Evolutionary conservation across 495 filamentous ascomycete species (phyloP).

Genomic region (Acidomyces sp.): DNA sequence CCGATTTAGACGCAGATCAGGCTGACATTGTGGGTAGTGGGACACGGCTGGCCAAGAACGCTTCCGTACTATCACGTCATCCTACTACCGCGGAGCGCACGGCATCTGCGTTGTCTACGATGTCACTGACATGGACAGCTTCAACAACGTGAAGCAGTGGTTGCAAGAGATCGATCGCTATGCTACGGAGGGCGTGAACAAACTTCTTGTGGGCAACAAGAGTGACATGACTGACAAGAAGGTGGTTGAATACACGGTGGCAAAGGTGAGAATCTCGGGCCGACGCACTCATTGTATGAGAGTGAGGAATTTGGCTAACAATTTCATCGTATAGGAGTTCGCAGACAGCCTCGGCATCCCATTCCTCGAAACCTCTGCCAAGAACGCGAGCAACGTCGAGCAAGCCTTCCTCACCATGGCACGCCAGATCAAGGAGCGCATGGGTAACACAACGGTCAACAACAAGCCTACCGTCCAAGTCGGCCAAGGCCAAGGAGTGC

Average conservation of each 20-base stretch:
- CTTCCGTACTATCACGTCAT: constrained; percentile 98
- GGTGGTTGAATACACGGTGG: constrained; percentile 97
- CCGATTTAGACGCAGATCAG: not conserved
- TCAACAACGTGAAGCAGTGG: constrained; percentile 99
- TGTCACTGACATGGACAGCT: constrained; percentile 99
- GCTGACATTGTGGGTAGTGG: constrained; percentile 51
- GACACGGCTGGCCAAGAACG: constrained; percentile 98
- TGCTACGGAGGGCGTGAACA: constrained; percentile 97
- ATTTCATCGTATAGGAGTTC: constrained; percentile 57
- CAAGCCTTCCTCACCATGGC: constrained; percentile 99
- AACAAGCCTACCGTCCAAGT: constrained; percentile 98
- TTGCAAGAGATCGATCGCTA: constrained; percentile 98
- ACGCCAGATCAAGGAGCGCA: constrained; percentile 98
- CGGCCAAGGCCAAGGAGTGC: constrained; percentile 82
- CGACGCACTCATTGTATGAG: not conserved
- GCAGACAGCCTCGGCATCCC: constrained; percentile 97
- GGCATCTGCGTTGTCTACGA: constrained; percentile 99
- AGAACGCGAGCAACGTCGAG: constrained; percentile 98
- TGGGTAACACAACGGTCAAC: constrained; percentile 94
- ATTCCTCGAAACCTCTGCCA: constrained; percentile 98
- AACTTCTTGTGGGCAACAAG: constrained; percentile 98
- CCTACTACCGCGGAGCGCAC: constrained; percentile 96
- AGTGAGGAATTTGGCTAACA: not conserved
- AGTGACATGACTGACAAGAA: constrained; percentile 99
- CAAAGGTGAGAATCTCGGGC: constrained; percentile 52